These are phyloP conservation scores for Alternaria panax DNA, from an alignment of 2,329 filamentous ascomycete species.

Conservation along the genomic window DNA sequence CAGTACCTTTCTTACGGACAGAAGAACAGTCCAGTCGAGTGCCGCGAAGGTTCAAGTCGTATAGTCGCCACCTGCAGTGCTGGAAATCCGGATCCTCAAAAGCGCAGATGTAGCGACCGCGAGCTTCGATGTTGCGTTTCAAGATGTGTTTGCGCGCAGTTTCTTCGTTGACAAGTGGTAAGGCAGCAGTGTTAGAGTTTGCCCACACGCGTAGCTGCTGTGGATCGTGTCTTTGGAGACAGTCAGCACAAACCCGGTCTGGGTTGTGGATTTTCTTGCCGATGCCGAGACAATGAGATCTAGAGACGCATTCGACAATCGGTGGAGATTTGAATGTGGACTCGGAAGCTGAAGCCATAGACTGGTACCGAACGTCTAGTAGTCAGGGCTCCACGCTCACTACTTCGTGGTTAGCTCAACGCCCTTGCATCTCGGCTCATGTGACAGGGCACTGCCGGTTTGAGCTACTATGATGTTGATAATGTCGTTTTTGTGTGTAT, in stretches of 20 bases:
- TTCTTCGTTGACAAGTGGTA: constrained; percentile 29
- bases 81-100: constrained; percentile 38
- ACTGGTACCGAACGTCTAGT: constrained; percentile 22
- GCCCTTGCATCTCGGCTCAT: constrained; percentile 25
- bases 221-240: constrained; percentile 35
- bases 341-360: constrained; percentile 26
- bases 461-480: constrained; percentile 11
- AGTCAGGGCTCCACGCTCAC: constrained; percentile 22
- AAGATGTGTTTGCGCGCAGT: constrained; percentile 25
- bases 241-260: constrained; percentile 31
- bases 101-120: constrained; percentile 30
- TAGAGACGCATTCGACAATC: constrained; percentile 32
- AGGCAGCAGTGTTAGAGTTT: constrained; percentile 21
- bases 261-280: constrained; percentile 34
- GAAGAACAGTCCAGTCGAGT: constrained; percentile 27
- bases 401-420: constrained; percentile 26
- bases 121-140: constrained; percentile 35
- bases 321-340: constrained; percentile 34
- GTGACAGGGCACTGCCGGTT: constrained; percentile 13
- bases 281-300: constrained; percentile 34
- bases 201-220: constrained; percentile 33
- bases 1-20: constrained; percentile 31
- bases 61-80: constrained; percentile 34
- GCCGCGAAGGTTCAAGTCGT: constrained; percentile 36
- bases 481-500: not conserved